Percentiles rank a stretch among this genome's conserved stretches.
These are phyloP conservation scores for Barnettozyma botsteinii DNA, from an alignment of 805 yeast genomes.

Conservation along the genomic window DNA sequence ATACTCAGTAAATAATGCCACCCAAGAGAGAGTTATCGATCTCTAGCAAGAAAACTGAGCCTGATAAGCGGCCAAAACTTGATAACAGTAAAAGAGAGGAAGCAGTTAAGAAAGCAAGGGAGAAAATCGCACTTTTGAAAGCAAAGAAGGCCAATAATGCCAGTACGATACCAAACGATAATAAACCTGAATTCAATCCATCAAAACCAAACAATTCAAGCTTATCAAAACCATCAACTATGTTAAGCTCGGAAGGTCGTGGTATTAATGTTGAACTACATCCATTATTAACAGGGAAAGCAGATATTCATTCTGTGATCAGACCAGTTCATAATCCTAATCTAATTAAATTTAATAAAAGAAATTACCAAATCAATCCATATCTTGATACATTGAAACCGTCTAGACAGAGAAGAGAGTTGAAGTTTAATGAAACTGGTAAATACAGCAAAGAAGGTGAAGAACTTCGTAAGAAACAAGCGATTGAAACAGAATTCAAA, in stretches of 20 bases:
- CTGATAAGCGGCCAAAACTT: slow-evolving; percentile 5
- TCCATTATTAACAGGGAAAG: slow-evolving; percentile 25
- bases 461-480: slow-evolving; percentile 37
- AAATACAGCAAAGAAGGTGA: slow-evolving; percentile 44
- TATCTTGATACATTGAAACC: slow-evolving; percentile 21
- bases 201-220: not conserved
- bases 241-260: slow-evolving; percentile 3
- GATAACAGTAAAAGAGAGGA: slow-evolving; percentile 3
- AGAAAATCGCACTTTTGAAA: slow-evolving; percentile 10
- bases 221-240: not conserved
- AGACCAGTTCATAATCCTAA: slow-evolving; percentile 21
- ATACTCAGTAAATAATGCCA: slow-evolving; percentile 1
- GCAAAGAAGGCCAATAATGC: slow-evolving; percentile 3
- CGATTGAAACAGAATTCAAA: slow-evolving; percentile 31
- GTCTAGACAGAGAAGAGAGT: slow-evolving; percentile 30
- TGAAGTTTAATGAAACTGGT: slow-evolving; percentile 57
- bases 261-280: slow-evolving; percentile 27
- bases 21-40: slow-evolving; percentile 2
- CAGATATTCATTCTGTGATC: slow-evolving; percentile 1
- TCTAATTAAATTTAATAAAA: slow-evolving; percentile 15
- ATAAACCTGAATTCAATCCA: not conserved
- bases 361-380: slow-evolving; percentile 31
- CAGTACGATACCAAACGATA: not conserved
- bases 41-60: not conserved
- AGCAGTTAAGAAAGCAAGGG: slow-evolving; percentile 9